Evolutionary conservation across 1,139 yeast genomes (phyloP), one percentile per base, ranked within the genome.

Genomic region (Lodderomyces theae): DNA sequence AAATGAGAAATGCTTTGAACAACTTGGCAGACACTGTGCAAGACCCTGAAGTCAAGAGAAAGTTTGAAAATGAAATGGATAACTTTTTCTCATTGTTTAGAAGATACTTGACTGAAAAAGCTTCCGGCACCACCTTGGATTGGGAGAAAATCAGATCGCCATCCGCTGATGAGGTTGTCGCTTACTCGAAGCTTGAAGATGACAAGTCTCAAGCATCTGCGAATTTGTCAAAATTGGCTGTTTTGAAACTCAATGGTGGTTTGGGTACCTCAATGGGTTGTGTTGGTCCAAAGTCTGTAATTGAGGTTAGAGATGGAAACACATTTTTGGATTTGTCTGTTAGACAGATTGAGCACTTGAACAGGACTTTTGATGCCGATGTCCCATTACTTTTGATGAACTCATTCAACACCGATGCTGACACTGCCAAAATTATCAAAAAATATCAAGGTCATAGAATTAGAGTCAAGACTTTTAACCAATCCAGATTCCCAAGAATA

Each of bases 241-340:
- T 92, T 36, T 77, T 92, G 65, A 92, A 92, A 71, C 79, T 92
- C 62, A 92, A 92, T 63, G 98, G 98, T 74, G 98, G 98, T 39
- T 77, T 92, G 54, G 98, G 98, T 61, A 92, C 98, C 29, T 90
- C 98, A 12, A 92, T 92, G 98, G 98, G 98, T 43, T 94, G 98
- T 72, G 97, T 92, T 49, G 98, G 98, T 44, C 98, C 98, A 48
- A 92, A 92, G 67, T 86, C 96, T 17, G 95, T 92, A 51, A 94
- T 92, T 63, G 98, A 92, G 70, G 98, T 92, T 40, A 84, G 98
- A 64, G 98, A 92, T 54, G 98, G 98, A 48, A 94, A 92, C 77
- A 86, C 97, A 31, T 92, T 92, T 66, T 78, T 92, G 64, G 98
- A 92, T 64, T 78, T 92, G 56, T 77, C 96, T 38, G 98, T 92